Evolutionary conservation across 441 rosid species (phyloP), one percentile per base, ranked within the genome.

Genomic region (Flueggea neowawraea): DNA sequence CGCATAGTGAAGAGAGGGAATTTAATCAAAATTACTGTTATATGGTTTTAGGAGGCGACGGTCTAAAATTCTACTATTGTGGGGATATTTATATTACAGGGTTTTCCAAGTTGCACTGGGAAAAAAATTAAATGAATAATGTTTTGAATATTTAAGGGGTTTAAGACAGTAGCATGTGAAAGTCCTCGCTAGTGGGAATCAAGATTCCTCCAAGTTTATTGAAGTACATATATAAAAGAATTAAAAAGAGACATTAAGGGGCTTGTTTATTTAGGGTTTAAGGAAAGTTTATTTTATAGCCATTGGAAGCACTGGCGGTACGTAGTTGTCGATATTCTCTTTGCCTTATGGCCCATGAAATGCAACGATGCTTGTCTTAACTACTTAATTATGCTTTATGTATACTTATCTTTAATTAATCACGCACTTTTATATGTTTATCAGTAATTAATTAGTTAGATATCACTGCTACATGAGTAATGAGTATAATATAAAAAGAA

Each of bases 251-350:
- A 54, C 62, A 44, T 69, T 69, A 74, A 73, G 66, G 54, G 77
- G 81, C 57, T 71, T 53, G 9, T 52, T 68, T 33, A 63, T 61
- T 61, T 45, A 69, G 70, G 76, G 65, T 55, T 70, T 62, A 73
- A 70, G 70, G 61, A 53, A 53, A 53, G 55, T 28, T n/a, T 53
- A 53, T 14, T 14, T 65, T 52, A 36, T 61, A 49, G 57, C 67
- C 78, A 57, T 72, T 52, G 63, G 50, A 59, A 63, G 41, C 65
- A 61, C 54, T 65, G 51, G 54, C 66, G 71, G 45, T 43, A 47
- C 50, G 14, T 47, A 47, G 75, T 75, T 74, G 78, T 68, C 59
- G n/a, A 75, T 85, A 77, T 47, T 80, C 80, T 61, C 63, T 63
- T 54, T 78, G 80, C 76, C 71, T n/a, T 11, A 16, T 52, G n/a